Percentiles rank a stretch among this genome's conserved stretches.
phyloP scores from a whole-genome alignment of 306 rosid species.

The Quercus wislizeni region DNA sequence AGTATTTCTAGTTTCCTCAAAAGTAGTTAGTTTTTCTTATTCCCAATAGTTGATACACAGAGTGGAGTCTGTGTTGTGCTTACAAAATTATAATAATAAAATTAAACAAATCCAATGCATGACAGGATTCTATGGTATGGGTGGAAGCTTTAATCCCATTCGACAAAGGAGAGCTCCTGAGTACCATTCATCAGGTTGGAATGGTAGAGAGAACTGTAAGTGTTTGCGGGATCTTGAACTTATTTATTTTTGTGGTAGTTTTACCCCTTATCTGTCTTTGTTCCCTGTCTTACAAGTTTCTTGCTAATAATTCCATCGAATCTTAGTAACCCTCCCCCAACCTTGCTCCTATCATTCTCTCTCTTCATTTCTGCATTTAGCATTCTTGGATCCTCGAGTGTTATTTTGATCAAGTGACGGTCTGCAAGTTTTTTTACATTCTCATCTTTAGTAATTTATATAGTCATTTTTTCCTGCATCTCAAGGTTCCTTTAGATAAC shows the following conservation, averaged over 20 bases:
- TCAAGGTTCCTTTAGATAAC: too few relatives aligned
- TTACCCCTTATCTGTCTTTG: neutral
- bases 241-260: neutral
- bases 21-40: neutral
- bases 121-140: constrained; percentile 93
- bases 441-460: too few relatives aligned
- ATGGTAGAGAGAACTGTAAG: constrained; percentile 94
- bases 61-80: neutral
- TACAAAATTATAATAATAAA: neutral
- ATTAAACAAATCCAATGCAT: constrained; percentile 6
- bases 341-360: neutral
- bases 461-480: too few relatives aligned
- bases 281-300: neutral
- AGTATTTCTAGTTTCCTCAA: neutral
- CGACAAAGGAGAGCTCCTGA: constrained; percentile 88
- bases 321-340: neutral
- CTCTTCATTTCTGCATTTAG: neutral
- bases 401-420: neutral
- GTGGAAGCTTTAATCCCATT: constrained; percentile 95
- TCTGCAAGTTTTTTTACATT: too few relatives aligned
- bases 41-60: neutral
- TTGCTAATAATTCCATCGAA: neutral
- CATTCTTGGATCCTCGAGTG: neutral
- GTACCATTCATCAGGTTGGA: constrained; percentile 90
- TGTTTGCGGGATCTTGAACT: constrained; percentile 14